Evolutionary conservation across 148 eudicot species (phyloP), one percentile per base, ranked within the genome.

Genomic region (Hydrangea macrophylla): DNA sequence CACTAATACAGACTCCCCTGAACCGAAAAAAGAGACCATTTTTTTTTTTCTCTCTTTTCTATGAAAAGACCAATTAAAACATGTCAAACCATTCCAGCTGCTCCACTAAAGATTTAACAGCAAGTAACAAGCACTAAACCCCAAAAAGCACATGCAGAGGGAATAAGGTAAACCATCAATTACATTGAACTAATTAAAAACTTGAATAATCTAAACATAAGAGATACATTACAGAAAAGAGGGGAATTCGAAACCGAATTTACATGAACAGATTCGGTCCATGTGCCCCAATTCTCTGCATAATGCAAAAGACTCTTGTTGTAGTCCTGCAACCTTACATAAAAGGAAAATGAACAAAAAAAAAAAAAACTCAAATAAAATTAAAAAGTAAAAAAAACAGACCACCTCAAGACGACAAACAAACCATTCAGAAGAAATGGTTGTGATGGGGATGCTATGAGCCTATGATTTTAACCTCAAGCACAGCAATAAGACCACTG

Each of bases 401-500:
- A 82, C 80, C 56, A 80, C 85, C 82, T 78, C 85, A 11, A n/a
- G 64, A 67, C 65, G 71, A 74, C 81, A 70, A 86, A 78, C 65
- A 18, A 57, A 59, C 70, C 42, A 57, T 24, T 59, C 20, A 65
- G 15, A 33, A 32, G 28, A 44, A 44, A 58, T 26, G 37, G 64
- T 32, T 22, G 64, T 59, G 44, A 32, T 28, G 20, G 12, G 1
- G 61, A 62, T 33, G 68, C 62, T 42, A 36, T 57, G 44, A 11
- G 13, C 11, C n/a, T 1, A n/a, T 13, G 20, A 13, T 27, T n/a
- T n/a, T 62, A 35, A 44, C n/a, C 76, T 90, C 85, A 91, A 81
- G 95, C 95, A 83, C 86, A 82, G 48, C 86, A 82, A 61, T 77
- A 88, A n/a, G 97, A 71, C 97, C 97, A 92, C 80, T 79, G 87